Base-by-base conservation (phyloP, 2,329 filamentous ascomycete genomes). In the Diaporthe batatas region DNA sequence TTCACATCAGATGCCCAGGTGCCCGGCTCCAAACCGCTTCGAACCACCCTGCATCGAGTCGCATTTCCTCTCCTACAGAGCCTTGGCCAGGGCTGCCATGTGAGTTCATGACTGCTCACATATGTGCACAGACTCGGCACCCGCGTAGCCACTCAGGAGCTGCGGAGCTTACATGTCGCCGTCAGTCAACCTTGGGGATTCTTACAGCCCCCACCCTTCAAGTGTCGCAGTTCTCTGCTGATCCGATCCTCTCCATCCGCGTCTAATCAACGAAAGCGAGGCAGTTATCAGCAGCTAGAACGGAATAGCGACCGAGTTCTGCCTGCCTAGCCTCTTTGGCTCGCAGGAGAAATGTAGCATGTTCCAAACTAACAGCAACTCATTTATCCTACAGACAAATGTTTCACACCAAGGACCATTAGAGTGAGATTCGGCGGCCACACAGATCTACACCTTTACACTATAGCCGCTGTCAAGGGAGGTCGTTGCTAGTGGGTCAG, bases 141-240 rank as follows among this genome's bases (percentile, higher is more conserved):
- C 21, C 29, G 18, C n/a, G 21, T 39, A 29, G 32, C 29, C 47
- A 36, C 32, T 53, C 29, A 39, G 62, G 62, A 39, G 39, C 39
- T 42, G 39, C 39, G 39, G 39, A 42, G 39, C 14, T 14, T 14
- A 42, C 39, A 18, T n/a, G 25, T 42, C 47, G 18, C 29, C n/a
- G 16, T 51, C 59, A 23, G 14, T 67, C 62, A 67, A 53, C 62
- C 47, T 36, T 21, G 32, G 5, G 44, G 44, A 39, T 67, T 67
- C 62, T 67, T 67, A 67, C 44, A 53, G 62, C 62, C 62, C 62
- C 62, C 51, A n/a, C n/a, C 62, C 42, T 12, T 67, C 62, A n/a
- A 39, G 62, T 39, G 59, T 65, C 32, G 29, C 62, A 65, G 44
- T 36, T 34, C n/a, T 49, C 34, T 47, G 62, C 62, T 44, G 62